Evolutionary conservation across 805 yeast species (phyloP).

Genomic region (Schwanniomyces pseudopolymorphus): DNA sequence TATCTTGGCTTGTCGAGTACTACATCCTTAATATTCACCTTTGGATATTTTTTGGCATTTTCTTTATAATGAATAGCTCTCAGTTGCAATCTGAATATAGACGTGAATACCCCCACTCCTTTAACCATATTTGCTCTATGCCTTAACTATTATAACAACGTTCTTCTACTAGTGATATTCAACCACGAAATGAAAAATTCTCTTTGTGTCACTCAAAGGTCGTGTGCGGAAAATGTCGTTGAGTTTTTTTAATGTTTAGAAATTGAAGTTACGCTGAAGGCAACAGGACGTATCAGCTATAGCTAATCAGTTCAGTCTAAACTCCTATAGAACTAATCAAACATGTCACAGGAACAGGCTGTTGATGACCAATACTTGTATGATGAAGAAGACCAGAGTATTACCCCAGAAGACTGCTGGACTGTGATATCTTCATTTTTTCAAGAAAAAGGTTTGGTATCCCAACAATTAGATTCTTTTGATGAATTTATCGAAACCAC

Average conservation of each 20-base stretch:
- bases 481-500: slow-evolving; percentile 97
- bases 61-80: slow-evolving; percentile 32
- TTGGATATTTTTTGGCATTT: slow-evolving; percentile 34
- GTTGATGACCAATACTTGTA: slow-evolving; percentile 65
- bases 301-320: slow-evolving; percentile 1
- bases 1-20: slow-evolving; percentile 35
- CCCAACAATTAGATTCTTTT: slow-evolving; percentile 97
- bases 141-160: too few species aligned
- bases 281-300: slow-evolving; percentile 1
- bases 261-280: slow-evolving; percentile 6
- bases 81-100: slow-evolving; percentile 8
- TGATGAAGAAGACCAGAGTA: slow-evolving; percentile 60
- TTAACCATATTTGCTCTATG: neutral
- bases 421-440: slow-evolving; percentile 94
- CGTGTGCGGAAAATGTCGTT: slow-evolving; percentile 5
- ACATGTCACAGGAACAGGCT: slow-evolving; percentile 12
- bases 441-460: slow-evolving; percentile 93
- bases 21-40: slow-evolving; percentile 39
- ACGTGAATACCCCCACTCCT: slow-evolving; percentile 4
- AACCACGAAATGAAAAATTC: slow-evolving; percentile 9
- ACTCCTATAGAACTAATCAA: slow-evolving; percentile 4
- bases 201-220: slow-evolving; percentile 9
- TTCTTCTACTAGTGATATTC: neutral
- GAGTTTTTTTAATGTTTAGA: slow-evolving; percentile 8
- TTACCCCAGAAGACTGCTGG: slow-evolving; percentile 99